Base-by-base conservation (phyloP, 2,329 filamentous ascomycete genomes). In the Lachnellula cervina region DNA sequence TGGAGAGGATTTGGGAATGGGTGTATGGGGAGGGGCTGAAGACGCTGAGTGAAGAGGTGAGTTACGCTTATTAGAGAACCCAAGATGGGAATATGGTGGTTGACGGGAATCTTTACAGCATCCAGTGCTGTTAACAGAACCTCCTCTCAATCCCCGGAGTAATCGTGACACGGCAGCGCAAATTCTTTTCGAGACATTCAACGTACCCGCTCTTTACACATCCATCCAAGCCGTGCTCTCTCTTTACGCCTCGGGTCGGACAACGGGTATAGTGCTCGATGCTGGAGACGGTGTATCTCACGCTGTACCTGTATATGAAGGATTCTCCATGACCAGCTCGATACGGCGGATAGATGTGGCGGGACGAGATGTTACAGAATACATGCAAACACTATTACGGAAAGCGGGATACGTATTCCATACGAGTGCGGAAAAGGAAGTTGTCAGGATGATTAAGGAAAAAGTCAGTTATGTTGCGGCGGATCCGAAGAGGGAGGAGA, bases 1-100 rank as follows among this genome's bases (percentile, higher is more conserved):
- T 99, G 94, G 94, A 99, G 78, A 86, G 90, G 76, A 99, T 99
- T 75, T 99, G 94, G 94, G 89, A 95, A 68, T 94, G 96, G 70
- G 91, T 99, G 52, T 99, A 97, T 72, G 89, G 89, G 56, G 93
- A 97, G 69, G 94, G 95, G 62, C 74, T 99, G 67, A 97, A 97
- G 78, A 96, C 93, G 49, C 80, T 97, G 70, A 97, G 92, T 73
- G 94, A 99, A 80, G 94, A 99, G 81, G 89, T 92, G 73, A 71
- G 76, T 64, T 62, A 42, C 45, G 16, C 8, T 16, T 14, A 58
- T 16, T 14, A 58, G 32, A 21, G 21, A 21, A 17, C 2, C 9
- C 44, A 19, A 38, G 28, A 13, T 28, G 43, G 40, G 35, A 44
- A 25, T 40, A 47, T n/a, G 23, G 56, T 52, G 48, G 28, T 58